A percentile compares a stretch with the other conserved stretches of the same genome.
These are phyloP conservation scores for Plasmodium blacklocki DNA, from an alignment of 169 alveolate species.

Conservation along the genomic window DNA sequence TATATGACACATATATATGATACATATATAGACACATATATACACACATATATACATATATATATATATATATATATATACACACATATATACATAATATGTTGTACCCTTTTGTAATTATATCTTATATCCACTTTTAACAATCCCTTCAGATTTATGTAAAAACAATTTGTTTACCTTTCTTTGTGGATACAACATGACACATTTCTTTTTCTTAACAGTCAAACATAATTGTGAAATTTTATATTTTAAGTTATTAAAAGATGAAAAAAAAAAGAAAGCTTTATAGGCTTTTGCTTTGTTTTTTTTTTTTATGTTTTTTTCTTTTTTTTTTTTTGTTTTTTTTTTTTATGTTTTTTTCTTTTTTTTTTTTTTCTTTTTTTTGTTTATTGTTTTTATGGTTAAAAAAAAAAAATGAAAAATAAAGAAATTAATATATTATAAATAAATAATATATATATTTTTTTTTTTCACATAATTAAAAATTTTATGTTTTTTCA, in stretches of 20 bases:
- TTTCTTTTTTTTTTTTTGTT: too few species aligned
- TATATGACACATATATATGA: not conserved
- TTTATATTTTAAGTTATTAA: constrained; percentile 5
- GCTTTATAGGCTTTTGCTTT: not conserved
- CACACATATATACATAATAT: too few species aligned
- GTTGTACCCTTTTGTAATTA: too few species aligned
- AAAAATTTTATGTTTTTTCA: too few species aligned
- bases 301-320: not conserved
- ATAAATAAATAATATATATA: not conserved
- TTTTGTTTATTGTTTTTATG: not conserved
- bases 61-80: too few species aligned
- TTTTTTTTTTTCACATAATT: too few species aligned
- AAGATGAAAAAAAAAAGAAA: constrained; percentile 10
- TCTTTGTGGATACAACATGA: constrained; percentile 37
- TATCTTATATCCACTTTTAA: not conserved
- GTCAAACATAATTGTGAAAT: constrained; percentile 8
- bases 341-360: not conserved
- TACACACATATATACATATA: too few species aligned
- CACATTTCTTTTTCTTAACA: constrained; percentile 30
- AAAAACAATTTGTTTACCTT: constrained; percentile 7
- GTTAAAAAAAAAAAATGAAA: constrained; percentile 1
- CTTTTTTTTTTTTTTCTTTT: too few species aligned
- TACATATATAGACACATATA: too few species aligned
- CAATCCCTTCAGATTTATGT: not conserved
- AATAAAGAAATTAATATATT: not conserved